Percentiles rank a stretch among this genome's conserved stretches.
Conservation (phyloP, 176 grass and related monocot species). For the Hordeum vulgare region DNA sequence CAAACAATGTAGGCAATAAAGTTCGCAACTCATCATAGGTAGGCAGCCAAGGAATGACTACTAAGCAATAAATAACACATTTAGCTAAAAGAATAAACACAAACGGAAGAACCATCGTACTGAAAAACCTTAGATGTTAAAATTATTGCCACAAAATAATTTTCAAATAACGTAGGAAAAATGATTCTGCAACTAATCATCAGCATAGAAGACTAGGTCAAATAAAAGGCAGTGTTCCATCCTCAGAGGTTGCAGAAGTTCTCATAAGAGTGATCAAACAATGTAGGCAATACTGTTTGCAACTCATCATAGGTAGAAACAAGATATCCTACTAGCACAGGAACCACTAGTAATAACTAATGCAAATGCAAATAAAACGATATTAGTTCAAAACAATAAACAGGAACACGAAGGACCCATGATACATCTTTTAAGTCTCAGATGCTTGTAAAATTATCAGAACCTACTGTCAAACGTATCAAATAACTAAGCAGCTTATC, state of each 20-base stretch:
- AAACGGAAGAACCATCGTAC: not conserved
- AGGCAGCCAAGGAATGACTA: not conserved
- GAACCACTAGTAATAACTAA: not conserved
- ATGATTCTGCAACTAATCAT: slow-evolving; percentile 6
- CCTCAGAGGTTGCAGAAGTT: slow-evolving; percentile 16
- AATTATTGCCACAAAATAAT: not conserved
- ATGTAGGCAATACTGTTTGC: slow-evolving; percentile 13
- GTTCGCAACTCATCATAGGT: slow-evolving; percentile 27
- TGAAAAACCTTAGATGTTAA: not conserved
- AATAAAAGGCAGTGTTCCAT: not conserved
- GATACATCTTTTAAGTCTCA: not conserved
- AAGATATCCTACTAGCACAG: not conserved
- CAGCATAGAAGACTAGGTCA: not conserved
- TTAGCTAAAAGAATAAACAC: not conserved
- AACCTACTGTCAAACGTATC: slow-evolving; percentile 20
- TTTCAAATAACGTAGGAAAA: slow-evolving; percentile 39
- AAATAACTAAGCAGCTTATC: not conserved
- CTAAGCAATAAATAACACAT: not conserved
- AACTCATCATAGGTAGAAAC: slow-evolving; percentile 21
- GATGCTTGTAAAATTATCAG: not conserved
- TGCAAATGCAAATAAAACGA: not conserved
- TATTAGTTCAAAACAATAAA: not conserved
- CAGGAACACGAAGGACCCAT: not conserved
- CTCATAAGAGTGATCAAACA: slow-evolving; percentile 13
- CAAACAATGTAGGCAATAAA: slow-evolving; percentile 37